Conservation (phyloP, 176 grass and related monocot genomes). For the Chloris gayana region DNA sequence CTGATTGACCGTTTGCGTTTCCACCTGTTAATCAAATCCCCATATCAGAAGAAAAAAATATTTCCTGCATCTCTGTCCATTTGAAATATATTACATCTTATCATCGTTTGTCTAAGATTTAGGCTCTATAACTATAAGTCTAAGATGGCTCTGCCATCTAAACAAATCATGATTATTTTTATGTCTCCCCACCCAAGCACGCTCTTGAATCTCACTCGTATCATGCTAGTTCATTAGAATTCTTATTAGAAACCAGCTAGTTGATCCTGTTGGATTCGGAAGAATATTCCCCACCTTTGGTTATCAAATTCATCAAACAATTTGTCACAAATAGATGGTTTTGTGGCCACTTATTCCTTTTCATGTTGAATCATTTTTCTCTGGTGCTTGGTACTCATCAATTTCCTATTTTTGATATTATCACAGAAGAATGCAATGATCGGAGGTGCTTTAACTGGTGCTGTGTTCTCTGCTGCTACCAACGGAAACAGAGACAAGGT, state of each 20-base stretch:
- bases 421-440: slow-evolving; percentile 78
- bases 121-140: neutral
- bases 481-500: slow-evolving; percentile 64
- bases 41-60: neutral
- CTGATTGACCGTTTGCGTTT: neutral
- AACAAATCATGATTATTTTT: neutral
- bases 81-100: neutral
- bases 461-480: slow-evolving; percentile 59
- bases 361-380: neutral
- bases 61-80: neutral
- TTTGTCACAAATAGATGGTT: neutral
- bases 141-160: neutral
- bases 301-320: neutral
- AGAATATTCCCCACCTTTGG: neutral
- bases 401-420: neutral
- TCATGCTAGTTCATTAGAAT: neutral
- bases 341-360: neutral
- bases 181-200: neutral
- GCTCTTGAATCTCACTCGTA: neutral
- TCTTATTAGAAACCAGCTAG: neutral
- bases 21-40: neutral
- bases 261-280: neutral
- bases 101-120: neutral
- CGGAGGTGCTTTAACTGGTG: slow-evolving; percentile 63
- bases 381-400: neutral